Evolutionary conservation across 1,284 basidiomycete genomes (phyloP).

Genomic region (Coniferiporia weirii): DNA sequence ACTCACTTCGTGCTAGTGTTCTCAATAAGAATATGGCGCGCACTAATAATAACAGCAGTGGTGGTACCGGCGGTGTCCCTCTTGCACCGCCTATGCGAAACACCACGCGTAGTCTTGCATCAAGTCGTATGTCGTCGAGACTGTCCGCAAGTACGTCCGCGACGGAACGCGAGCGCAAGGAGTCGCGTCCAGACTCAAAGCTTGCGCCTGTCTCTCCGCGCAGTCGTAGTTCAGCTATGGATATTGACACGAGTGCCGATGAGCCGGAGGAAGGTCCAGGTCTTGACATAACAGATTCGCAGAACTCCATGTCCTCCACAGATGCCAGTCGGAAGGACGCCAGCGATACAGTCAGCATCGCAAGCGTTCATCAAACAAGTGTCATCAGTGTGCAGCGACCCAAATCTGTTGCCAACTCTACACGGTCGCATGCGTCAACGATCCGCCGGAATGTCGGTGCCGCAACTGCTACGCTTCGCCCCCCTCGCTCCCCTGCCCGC

Average conservation of each 20-base stretch:
- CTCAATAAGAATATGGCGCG: conserved; percentile 42
- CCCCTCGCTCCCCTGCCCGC: conserved; percentile 18
- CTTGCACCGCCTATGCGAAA: conserved; percentile 12
- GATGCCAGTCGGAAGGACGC: neutral
- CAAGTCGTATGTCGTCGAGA: conserved; percentile 16
- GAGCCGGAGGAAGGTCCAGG: neutral
- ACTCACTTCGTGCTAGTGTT: conserved; percentile 55
- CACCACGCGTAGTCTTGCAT: conserved; percentile 13
- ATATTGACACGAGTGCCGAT: conserved; percentile 5
- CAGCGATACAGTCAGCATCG: conserved; percentile 12
- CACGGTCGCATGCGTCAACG: conserved; percentile 37
- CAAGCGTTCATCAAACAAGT: conserved; percentile 17
- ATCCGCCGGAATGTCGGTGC: conserved; percentile 27
- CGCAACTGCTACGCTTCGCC: neutral
- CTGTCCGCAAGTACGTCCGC: conserved; percentile 8
- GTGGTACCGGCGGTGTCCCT: conserved; percentile 4
- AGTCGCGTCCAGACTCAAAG: conserved; percentile 54
- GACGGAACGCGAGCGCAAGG: conserved; percentile 25
- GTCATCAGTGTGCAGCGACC: conserved; percentile 25
- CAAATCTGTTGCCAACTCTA: conserved; percentile 30
- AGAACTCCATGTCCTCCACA: neutral
- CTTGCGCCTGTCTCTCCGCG: conserved; percentile 40
- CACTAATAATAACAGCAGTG: conserved; percentile 25
- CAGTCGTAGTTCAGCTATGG: conserved; percentile 14
- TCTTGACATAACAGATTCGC: no score